Base-by-base conservation (phyloP, 306 rosid genomes). In the Heteromeles arbutifolia region DNA sequence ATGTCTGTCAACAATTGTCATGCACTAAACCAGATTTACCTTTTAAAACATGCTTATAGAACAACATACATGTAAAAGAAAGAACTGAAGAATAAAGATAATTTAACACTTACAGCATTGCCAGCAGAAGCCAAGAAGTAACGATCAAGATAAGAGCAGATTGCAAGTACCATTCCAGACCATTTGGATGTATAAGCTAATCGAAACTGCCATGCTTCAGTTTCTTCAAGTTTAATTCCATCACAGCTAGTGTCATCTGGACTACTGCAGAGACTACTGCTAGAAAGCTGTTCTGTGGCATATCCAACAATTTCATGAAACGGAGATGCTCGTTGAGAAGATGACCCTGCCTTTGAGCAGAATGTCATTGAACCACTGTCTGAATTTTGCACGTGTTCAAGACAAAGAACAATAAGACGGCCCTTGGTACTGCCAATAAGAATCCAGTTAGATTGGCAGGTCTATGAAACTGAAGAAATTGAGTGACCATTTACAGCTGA, bases 51-150 rank as follows among this genome's bases (percentile, higher is more conserved):
- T 4, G 28, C 58, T 39, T 26, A 52, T 31, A 41, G 57, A 77
- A 44, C 29, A 43, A 58, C 67, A 64, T 72, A 41, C 25, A 29
- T 62, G 4, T 8, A 39, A 62, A 17, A 26, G 48, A 31, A 75
- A 31, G 69, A 78, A 50, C 72, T 43, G 67, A 22, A 32, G 39
- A 53, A 71, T 64, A 70, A 21, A 39, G 48, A 64, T 24, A 48
- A 56, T 70, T 70, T 21, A 57, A 54, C 45, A 90, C 96, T 88
- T 88, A 94, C 98, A 76, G 81, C 80, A 88, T 83, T 94, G 70
- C 96, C 95, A 77, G 96, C 87, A 70, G 98, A 88, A 69, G 96
- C 98, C 91, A 94, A 81, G 81, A 94, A 94, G 87, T 88, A 94
- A 64, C 89, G 92, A 79, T 94, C 95, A 83, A 91, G 97, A 84